Evolutionary conservation across 805 yeast species (phyloP).

Genomic region (Starmera quercuum): DNA sequence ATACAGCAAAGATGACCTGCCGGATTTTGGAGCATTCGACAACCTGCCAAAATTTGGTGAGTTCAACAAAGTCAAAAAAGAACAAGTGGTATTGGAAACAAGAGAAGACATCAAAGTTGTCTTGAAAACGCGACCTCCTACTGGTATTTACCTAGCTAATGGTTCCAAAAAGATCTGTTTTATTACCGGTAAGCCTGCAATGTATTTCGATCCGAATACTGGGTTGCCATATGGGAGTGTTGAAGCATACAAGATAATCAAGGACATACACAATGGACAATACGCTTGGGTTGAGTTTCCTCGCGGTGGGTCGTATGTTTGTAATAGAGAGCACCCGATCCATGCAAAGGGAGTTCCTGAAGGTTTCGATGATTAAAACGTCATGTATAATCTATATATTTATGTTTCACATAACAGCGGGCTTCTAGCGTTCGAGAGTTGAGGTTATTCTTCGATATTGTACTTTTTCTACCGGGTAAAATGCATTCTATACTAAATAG

Average conservation of each 20-base stretch:
- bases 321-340: constrained; percentile 27
- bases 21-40: constrained; percentile 24
- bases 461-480: too few relatives aligned
- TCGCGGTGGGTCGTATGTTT: constrained; percentile 41
- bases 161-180: constrained; percentile 63
- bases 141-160: constrained; percentile 64
- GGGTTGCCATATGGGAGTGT: constrained; percentile 84
- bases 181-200: constrained; percentile 71
- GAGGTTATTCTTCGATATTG: too few relatives aligned
- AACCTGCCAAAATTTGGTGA: constrained; percentile 55
- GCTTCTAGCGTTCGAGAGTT: too few relatives aligned
- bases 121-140: constrained; percentile 63
- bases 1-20: constrained; percentile 38
- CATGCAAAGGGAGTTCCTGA: constrained; percentile 87
- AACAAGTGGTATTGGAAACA: constrained; percentile 36
- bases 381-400: background rate
- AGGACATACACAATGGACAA: constrained; percentile 48
- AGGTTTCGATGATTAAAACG: constrained; percentile 47
- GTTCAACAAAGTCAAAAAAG: constrained; percentile 31
- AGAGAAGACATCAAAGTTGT: constrained; percentile 40
- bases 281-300: constrained; percentile 44
- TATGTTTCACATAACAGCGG: too few relatives aligned
- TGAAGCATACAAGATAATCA: constrained; percentile 66
- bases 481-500: constrained; percentile 1
- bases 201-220: constrained; percentile 79